Evolutionary conservation across 148 eudicot species (phyloP), one percentile per base, ranked within the genome.

Genomic region (Dianthus caryophyllus): DNA sequence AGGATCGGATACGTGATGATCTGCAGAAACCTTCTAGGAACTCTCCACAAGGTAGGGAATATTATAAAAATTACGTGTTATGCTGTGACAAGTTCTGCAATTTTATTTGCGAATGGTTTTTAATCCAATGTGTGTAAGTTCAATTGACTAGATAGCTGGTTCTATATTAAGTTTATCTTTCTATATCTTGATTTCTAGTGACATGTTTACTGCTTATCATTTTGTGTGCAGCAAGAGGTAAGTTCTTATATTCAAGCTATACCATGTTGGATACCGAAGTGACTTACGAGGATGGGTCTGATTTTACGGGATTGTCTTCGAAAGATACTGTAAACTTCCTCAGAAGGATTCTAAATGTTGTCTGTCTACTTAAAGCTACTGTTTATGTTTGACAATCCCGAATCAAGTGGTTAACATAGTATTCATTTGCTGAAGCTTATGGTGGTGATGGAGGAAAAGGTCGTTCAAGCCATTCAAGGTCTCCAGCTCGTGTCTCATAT

Each of bases 151-250:
- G 30, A 43, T 24, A 21, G 14, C 53, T 24, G 8, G 21, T 21
- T 26, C 8, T 51, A 10, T 36, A 14, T 64, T 70, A n/a, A 24
- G 57, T 55, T n/a, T 48, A 46, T 53, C 24, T n/a, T 38, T 21
- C 52, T 60, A 13, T 70, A 39, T 52, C 17, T 73, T 49, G 29
- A 18, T n/a, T 64, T 43, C 16, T 69, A 59, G 66, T 84, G 70
- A 90, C 75, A 33, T 69, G 74, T 69, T 78, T 81, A 75, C 80
- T 87, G 73, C 75, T 78, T 80, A 78, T 84, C 61, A 41, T 82
- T 76, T 82, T 83, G 71, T 75, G 73, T 86, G 99, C 99, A 90
- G 99, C 96, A 56, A 85, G 87, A 95, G 99, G 99, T 95, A 95
- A 95, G 99, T 95, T 88, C 81, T 90, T 88, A 80, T 76, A 74